phyloP scores from a whole-genome alignment of 306 rosid genomes.

The Carpinus viminea region DNA sequence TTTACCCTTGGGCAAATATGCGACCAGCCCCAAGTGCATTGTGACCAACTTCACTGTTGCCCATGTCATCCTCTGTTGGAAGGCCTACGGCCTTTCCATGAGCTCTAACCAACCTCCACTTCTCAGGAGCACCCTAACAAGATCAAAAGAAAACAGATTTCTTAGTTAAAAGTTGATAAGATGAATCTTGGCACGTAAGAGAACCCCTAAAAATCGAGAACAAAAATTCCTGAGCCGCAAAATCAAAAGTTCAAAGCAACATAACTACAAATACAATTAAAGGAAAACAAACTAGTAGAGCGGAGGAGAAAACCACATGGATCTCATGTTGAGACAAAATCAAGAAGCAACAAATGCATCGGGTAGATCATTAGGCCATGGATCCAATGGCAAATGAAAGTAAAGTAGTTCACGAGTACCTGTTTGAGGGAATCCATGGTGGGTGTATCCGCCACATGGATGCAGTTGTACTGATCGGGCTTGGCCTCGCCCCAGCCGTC shows the following conservation, averaged over 20 bases:
- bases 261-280: no score
- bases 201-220: neutral
- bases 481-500: constrained; percentile 99
- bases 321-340: neutral
- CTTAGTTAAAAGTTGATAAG: neutral
- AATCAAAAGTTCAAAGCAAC: no score
- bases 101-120: constrained; percentile 90
- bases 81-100: constrained; percentile 96
- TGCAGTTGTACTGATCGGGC: constrained; percentile 75
- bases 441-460: constrained; percentile 87
- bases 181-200: neutral
- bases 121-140: constrained; percentile 76
- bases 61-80: constrained; percentile 98
- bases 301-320: neutral
- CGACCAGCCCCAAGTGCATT: constrained; percentile 99
- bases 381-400: neutral
- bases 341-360: neutral
- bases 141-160: neutral
- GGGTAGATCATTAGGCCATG: neutral
- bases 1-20: constrained; percentile 90
- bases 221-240: neutral
- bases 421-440: constrained; percentile 90
- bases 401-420: constrained; percentile 29
- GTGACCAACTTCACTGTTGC: constrained; percentile 98
- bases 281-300: neutral